Percentiles rank a stretch among this genome's conserved stretches.
phyloP scores from a whole-genome alignment of 176 grass and related monocot genomes.

The Elymus sibiricus region DNA sequence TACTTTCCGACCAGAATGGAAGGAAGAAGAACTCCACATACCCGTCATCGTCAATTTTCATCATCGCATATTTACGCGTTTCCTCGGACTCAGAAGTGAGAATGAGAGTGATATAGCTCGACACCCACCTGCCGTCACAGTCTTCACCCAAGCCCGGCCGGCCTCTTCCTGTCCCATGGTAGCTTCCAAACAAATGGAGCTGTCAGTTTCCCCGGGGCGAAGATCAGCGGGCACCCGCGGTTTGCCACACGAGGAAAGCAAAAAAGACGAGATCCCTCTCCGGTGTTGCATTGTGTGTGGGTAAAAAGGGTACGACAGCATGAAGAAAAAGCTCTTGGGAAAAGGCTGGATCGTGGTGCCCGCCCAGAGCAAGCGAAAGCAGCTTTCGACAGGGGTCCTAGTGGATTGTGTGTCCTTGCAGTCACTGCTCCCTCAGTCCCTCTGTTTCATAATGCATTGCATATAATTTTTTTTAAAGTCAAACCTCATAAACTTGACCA shows the following conservation, averaged over 20 bases:
- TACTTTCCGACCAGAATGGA: neutral
- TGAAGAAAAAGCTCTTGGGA: neutral
- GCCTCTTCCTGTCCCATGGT: neutral
- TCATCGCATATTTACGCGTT: neutral
- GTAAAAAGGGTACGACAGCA: neutral
- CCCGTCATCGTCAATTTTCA: neutral
- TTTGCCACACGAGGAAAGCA: too few species aligned
- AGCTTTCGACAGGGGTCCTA: neutral
- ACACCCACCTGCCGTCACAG: neutral
- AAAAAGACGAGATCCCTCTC: too few species aligned
- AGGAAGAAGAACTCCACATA: neutral
- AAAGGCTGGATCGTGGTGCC: constrained; percentile 33
- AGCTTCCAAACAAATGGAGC: neutral
- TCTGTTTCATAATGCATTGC: too few species aligned
- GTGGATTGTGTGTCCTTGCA: constrained; percentile 13
- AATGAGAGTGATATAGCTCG: neutral
- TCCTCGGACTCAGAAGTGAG: neutral
- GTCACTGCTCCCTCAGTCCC: neutral
- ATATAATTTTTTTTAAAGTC: too few species aligned
- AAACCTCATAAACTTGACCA: too few species aligned
- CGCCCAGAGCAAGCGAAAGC: constrained; percentile 35
- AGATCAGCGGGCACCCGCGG: too few species aligned
- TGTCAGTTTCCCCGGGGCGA: neutral
- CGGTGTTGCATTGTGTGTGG: neutral
- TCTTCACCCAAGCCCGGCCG: neutral